A percentile compares a stretch with the other conserved stretches of the same genome.
Conservation (phyloP, 202 grass and related monocot genomes). For the Hordeum pubiflorum region DNA sequence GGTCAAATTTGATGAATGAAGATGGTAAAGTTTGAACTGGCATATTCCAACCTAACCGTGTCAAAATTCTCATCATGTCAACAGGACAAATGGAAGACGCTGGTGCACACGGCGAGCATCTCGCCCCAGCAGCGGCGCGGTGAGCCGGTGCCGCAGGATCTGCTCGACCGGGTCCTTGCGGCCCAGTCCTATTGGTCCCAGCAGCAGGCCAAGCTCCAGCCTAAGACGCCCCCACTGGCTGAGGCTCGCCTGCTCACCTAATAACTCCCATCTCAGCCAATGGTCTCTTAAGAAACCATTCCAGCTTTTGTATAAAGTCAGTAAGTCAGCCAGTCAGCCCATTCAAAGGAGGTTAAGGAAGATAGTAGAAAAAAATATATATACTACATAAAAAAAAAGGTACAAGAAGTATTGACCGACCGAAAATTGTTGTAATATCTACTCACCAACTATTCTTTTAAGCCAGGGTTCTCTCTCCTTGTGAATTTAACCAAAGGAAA, state of each 20-base stretch:
- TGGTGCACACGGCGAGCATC: constrained; percentile 97
- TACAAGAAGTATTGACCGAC: constrained; percentile 74
- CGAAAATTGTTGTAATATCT: constrained; percentile 82
- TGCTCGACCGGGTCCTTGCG: constrained; percentile 84
- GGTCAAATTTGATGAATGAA: constrained; percentile 35
- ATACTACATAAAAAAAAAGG: constrained; percentile 36
- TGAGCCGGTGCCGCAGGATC: constrained; percentile 88
- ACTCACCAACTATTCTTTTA: constrained; percentile 73
- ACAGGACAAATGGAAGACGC: constrained; percentile 99
- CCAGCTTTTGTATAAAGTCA: constrained; percentile 65
- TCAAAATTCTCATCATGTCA: constrained; percentile 39
- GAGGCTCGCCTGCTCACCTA: constrained; percentile 64
- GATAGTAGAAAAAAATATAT: constrained; percentile 40
- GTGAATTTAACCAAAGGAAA: constrained; percentile 85
- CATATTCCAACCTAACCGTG: constrained; percentile 55
- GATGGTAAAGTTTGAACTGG: constrained; percentile 28
- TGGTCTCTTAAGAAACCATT: constrained; percentile 39
- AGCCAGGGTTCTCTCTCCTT: constrained; percentile 77
- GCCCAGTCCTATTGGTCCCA: constrained; percentile 87
- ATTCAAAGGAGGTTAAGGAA: constrained; percentile 53
- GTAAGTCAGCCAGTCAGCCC: constrained; percentile 46
- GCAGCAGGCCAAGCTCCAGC: constrained; percentile 94
- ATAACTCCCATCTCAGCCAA: constrained; percentile 43
- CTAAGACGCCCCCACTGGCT: constrained; percentile 55
- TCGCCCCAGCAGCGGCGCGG: constrained; percentile 92